These are phyloP conservation scores for Physaria fendleri DNA, from an alignment of 345 rosid genomes.

Conservation along the genomic window DNA sequence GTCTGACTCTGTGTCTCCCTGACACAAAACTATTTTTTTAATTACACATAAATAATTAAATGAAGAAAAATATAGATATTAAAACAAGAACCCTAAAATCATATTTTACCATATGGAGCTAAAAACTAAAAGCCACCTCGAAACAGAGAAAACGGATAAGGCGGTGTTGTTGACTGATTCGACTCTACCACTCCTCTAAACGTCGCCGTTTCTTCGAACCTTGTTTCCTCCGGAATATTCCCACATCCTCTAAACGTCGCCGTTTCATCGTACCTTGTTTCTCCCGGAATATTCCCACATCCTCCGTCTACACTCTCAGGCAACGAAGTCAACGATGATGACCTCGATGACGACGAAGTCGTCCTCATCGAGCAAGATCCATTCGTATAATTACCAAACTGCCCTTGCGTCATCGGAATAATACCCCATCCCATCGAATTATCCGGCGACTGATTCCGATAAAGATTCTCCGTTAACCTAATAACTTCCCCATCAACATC, in stretches of 20 bases:
- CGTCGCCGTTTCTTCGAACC: slow-evolving; percentile 21
- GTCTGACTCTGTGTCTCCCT: too few species aligned
- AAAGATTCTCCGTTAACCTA: slow-evolving; percentile 36
- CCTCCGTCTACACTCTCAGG: slow-evolving; percentile 24
- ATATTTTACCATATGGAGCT: too few species aligned
- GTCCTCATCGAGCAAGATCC: slow-evolving; percentile 2
- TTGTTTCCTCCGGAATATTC: slow-evolving; percentile 11
- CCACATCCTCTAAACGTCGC: slow-evolving; percentile 13
- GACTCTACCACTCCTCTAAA: slow-evolving; percentile 38
- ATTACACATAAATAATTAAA: too few species aligned
- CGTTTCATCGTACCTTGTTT: too few species aligned
- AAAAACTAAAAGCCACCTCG: slow-evolving; percentile 61
- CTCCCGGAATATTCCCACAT: too few species aligned
- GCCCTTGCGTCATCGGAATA: slow-evolving; percentile 3
- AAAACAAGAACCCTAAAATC: too few species aligned
- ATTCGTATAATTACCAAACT: slow-evolving; percentile 11
- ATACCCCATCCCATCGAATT: slow-evolving; percentile 27
- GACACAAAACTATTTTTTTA: too few species aligned
- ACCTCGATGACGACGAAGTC: not conserved
- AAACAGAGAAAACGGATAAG: slow-evolving; percentile 78
- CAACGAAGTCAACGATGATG: slow-evolving; percentile 22
- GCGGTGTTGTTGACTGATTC: slow-evolving; percentile 36
- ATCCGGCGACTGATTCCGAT: slow-evolving; percentile 31
- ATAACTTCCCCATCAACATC: slow-evolving; percentile 31
- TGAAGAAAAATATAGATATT: too few species aligned